A percentile compares a stretch with the other conserved stretches of the same genome.
Evolutionary conservation across 345 rosid genomes (phyloP).

Genomic region (Euphorbia peplus): DNA sequence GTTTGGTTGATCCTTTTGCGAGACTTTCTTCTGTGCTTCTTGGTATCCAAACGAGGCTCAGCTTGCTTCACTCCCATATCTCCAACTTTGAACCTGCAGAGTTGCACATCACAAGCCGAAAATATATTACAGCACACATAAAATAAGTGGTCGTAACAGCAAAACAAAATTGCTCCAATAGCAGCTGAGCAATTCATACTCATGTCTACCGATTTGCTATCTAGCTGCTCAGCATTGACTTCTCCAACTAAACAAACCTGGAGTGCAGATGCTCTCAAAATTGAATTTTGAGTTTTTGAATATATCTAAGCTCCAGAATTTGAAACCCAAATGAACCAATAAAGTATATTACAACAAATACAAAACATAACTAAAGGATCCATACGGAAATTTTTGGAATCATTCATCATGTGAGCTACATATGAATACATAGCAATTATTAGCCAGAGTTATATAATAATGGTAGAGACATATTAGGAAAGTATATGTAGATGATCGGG

Average conservation of each 20-base stretch:
- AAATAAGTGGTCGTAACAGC: neutral
- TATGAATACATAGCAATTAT: neutral
- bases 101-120: neutral
- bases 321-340: neutral
- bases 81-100: slow-evolving; percentile 69
- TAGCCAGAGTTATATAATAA: neutral
- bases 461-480: too few relatives aligned
- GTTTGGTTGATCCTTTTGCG: slow-evolving; percentile 78
- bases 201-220: too few relatives aligned
- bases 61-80: slow-evolving; percentile 77
- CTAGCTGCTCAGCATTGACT: neutral
- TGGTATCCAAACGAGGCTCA: slow-evolving; percentile 72
- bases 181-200: neutral
- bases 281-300: neutral
- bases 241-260: neutral
- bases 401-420: neutral
- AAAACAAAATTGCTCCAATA: neutral
- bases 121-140: neutral
- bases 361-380: neutral
- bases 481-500: too few relatives aligned
- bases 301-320: neutral
- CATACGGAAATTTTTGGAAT: neutral
- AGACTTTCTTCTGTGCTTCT: slow-evolving; percentile 80
- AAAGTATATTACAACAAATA: neutral
- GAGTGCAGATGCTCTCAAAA: neutral